Percentiles rank a stretch among this genome's conserved stretches.
phyloP scores from a whole-genome alignment of 768 basidiomycete species.

The Botryobasidium botryosum region DNA sequence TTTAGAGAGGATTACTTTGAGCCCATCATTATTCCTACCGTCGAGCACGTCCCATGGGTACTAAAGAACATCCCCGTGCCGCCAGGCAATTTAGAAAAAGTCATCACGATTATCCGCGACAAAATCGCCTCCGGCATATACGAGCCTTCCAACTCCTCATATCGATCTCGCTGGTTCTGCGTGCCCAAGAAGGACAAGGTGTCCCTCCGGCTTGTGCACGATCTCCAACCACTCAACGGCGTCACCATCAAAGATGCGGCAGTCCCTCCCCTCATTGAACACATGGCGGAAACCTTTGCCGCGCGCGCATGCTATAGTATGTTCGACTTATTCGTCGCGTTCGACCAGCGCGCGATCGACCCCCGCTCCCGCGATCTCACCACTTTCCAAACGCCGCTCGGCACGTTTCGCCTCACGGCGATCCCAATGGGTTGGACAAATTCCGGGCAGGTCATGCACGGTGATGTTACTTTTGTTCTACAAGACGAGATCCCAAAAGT shows the following conservation, averaged over 20 bases:
- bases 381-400: conserved; percentile 26
- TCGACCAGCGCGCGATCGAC: conserved; percentile 20
- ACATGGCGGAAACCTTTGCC: conserved; percentile 21
- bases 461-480: conserved; percentile 24
- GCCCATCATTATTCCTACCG: conserved; percentile 22
- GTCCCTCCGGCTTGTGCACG: conserved; percentile 22
- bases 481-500: conserved; percentile 25
- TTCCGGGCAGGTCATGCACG: conserved; percentile 25
- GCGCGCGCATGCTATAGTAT: conserved; percentile 18
- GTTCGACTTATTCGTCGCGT: conserved; percentile 19
- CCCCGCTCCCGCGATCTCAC: conserved; percentile 24
- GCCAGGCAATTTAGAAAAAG: conserved; percentile 17
- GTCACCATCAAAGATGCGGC: conserved; percentile 18
- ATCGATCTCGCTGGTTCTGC: conserved; percentile 23
- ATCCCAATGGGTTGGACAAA: conserved; percentile 30
- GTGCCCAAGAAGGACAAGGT: conserved; percentile 23
- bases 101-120: conserved; percentile 19
- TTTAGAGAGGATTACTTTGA: conserved; percentile 16
- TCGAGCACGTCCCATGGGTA: conserved; percentile 24
- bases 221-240: conserved; percentile 24
- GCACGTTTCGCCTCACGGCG: conserved; percentile 18
- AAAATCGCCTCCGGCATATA: conserved; percentile 27
- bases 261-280: conserved; percentile 20
- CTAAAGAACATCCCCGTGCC: conserved; percentile 21
- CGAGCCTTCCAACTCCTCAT: conserved; percentile 24